A percentile compares a stretch with the other conserved stretches of the same genome.
phyloP scores from a whole-genome alignment of 495 filamentous ascomycete genomes.

The Penicillium chermesinum region DNA sequence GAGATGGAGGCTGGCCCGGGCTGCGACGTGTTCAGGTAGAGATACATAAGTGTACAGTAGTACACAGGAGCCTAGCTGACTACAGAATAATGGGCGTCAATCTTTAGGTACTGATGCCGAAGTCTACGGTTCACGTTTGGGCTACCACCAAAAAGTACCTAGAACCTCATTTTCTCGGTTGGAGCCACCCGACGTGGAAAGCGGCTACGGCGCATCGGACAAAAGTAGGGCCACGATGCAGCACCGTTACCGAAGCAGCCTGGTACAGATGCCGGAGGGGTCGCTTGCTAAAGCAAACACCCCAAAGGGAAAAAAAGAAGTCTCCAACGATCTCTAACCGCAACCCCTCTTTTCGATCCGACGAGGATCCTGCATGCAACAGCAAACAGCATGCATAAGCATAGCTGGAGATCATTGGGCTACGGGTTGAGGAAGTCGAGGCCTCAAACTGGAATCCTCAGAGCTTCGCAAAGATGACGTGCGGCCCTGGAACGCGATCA shows the following conservation, averaged over 20 bases:
- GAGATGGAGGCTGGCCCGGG: no score
- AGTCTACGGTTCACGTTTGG: no score
- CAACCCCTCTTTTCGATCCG: not conserved
- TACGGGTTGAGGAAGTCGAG: not conserved
- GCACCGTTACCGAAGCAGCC: conserved; percentile 12
- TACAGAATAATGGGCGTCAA: no score
- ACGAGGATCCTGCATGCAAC: not conserved
- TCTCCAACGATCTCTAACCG: not conserved
- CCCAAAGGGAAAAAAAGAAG: no score
- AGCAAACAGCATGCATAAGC: not conserved
- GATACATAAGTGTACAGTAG: not conserved
- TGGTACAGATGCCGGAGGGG: no score
- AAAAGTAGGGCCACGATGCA: conserved; percentile 24
- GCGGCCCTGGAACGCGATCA: not conserved
- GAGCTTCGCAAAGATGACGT: not conserved
- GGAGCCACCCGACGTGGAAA: not conserved
- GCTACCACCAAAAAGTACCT: not conserved
- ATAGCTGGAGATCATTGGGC: not conserved
- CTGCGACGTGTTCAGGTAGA: not conserved
- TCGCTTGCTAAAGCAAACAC: no score
- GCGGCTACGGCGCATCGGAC: conserved; percentile 26
- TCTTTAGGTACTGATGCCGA: no score
- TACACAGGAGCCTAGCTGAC: not conserved
- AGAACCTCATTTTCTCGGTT: not conserved
- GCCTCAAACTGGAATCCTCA: not conserved